phyloP scores from a whole-genome alignment of 2,329 filamentous ascomycete genomes.

The Aureobasidium leucospermi region DNA sequence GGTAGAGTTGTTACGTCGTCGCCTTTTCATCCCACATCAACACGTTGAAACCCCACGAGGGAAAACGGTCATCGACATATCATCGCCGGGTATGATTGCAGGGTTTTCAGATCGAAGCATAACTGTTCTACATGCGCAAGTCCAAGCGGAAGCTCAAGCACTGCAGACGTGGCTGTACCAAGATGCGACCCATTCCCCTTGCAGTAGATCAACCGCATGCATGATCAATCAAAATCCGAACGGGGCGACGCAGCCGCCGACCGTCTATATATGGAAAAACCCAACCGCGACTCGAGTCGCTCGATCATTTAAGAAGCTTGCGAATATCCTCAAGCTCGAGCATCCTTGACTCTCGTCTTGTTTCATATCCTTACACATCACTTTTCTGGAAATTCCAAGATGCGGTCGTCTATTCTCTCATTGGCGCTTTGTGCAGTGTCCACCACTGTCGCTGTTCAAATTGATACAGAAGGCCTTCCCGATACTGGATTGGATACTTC shows the following conservation, averaged over 20 bases:
- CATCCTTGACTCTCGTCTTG: not conserved
- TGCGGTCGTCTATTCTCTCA: not conserved
- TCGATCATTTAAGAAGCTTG: not conserved
- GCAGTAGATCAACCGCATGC: not conserved
- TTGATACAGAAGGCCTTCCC: conserved; percentile 24
- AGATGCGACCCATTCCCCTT: no score
- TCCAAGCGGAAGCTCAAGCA: no score
- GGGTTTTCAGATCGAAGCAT: no score
- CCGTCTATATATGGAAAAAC: not conserved
- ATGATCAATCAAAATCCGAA: not conserved
- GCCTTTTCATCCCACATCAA: no score
- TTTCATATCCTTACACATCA: no score
- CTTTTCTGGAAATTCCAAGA: not conserved
- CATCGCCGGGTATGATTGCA: no score
- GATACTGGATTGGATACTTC: conserved; percentile 24
- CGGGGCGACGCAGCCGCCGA: not conserved
- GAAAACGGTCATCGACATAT: no score
- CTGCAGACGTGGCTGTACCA: no score
- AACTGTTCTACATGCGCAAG: no score
- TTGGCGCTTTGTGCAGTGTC: not conserved
- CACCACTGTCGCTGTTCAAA: conserved; percentile 1
- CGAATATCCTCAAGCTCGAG: not conserved
- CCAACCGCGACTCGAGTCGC: not conserved
- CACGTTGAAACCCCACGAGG: no score
- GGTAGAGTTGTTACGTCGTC: no score